Conservation (phyloP, 108 stramenopile species). For the Skeletonema potamos region DNA sequence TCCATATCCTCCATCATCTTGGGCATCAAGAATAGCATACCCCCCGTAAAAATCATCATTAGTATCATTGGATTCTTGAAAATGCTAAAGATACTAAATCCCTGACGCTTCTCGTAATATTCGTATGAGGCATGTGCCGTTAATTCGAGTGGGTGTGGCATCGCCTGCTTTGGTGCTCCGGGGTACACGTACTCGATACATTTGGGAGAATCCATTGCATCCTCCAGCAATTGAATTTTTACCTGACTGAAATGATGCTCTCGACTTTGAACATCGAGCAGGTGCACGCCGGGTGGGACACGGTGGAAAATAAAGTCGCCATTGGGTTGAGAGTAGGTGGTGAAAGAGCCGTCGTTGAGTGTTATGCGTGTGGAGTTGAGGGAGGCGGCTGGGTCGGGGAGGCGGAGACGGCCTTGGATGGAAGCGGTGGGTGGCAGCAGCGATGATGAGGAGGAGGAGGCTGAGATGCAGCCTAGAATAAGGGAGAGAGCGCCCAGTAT, state of each 20-base stretch:
- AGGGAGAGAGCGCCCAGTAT: background rate
- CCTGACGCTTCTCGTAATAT: conserved; percentile 73
- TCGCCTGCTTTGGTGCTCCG: conserved; percentile 70
- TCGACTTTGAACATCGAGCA: conserved; percentile 73
- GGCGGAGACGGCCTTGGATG: conserved; percentile 48
- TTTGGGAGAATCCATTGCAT: conserved; percentile 70
- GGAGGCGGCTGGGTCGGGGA: conserved; percentile 38
- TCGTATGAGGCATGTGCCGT: conserved; percentile 75
- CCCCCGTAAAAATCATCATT: conserved; percentile 80
- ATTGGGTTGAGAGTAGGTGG: conserved; percentile 73
- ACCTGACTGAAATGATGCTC: conserved; percentile 77
- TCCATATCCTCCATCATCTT: conserved; percentile 89
- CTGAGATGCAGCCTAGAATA: background rate
- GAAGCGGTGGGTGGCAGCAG: conserved; percentile 9
- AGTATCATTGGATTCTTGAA: conserved; percentile 91
- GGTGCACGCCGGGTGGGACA: conserved; percentile 81
- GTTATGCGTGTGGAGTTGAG: conserved; percentile 75
- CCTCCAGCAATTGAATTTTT: conserved; percentile 77
- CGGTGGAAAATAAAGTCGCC: conserved; percentile 73
- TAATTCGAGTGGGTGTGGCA: conserved; percentile 71
- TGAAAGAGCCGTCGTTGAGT: conserved; percentile 73
- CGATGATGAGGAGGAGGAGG: conserved; percentile 8
- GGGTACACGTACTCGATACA: conserved; percentile 87
- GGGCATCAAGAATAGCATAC: conserved; percentile 83
- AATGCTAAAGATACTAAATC: conserved; percentile 67